A percentile compares a stretch with the other conserved stretches of the same genome.
Conservation (phyloP, 2,329 filamentous ascomycete species). For the Fusarium sp. region DNA sequence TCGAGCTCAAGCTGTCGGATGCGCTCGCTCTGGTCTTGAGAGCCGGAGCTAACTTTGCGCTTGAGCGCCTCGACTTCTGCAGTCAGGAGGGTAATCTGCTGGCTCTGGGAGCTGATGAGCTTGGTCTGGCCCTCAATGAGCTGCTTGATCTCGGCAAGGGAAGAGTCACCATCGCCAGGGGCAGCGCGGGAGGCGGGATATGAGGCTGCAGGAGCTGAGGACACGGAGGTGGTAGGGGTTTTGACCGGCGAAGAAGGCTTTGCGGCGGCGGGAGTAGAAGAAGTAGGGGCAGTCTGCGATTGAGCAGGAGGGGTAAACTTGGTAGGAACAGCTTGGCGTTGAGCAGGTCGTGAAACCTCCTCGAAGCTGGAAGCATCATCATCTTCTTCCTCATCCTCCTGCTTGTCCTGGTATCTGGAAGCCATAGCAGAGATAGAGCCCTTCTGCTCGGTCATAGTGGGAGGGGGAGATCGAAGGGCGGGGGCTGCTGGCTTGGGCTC, state of each 20-base stretch:
- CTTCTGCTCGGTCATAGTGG: slow-evolving; percentile 86
- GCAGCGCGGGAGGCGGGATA: slow-evolving; percentile 46
- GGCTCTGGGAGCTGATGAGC: slow-evolving; percentile 81
- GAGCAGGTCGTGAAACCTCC: slow-evolving; percentile 81
- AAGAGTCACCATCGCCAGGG: slow-evolving; percentile 67
- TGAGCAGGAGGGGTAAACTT: slow-evolving; percentile 58
- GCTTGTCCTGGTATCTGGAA: slow-evolving; percentile 84
- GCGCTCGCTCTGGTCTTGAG: slow-evolving; percentile 74
- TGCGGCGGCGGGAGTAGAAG: slow-evolving; percentile 42
- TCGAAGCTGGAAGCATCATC: slow-evolving; percentile 87
- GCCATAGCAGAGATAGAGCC: slow-evolving; percentile 87
- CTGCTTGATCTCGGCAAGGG: slow-evolving; percentile 81
- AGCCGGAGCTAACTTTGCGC: slow-evolving; percentile 72
- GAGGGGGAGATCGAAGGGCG: slow-evolving; percentile 63
- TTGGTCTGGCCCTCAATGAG: slow-evolving; percentile 82
- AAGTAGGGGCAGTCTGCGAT: slow-evolving; percentile 40
- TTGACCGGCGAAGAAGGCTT: slow-evolving; percentile 55
- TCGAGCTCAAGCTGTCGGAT: slow-evolving; percentile 77
- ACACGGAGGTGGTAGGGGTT: slow-evolving; percentile 41
- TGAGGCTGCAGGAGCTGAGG: slow-evolving; percentile 51
- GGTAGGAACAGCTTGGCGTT: slow-evolving; percentile 65
- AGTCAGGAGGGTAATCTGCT: slow-evolving; percentile 78
- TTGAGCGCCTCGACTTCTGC: slow-evolving; percentile 85
- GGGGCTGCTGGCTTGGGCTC: slow-evolving; percentile 62
- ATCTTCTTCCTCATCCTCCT: slow-evolving; percentile 71